phyloP scores from a whole-genome alignment of 768 basidiomycete species.

The Boletellus ananiceps region DNA sequence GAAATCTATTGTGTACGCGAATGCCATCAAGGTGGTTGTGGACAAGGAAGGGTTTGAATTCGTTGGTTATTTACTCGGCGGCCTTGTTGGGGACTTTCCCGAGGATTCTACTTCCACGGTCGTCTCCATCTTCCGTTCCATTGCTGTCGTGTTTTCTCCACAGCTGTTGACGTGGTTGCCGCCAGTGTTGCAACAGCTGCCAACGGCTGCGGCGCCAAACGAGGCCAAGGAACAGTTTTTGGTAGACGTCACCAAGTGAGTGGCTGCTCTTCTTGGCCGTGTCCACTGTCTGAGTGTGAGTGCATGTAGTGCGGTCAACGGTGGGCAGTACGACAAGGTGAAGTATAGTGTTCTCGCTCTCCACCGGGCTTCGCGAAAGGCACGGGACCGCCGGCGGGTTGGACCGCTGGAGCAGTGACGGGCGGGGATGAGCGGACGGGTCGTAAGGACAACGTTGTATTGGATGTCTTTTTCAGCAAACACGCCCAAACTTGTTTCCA shows the following conservation, averaged over 20 bases:
- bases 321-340: constrained; percentile 69
- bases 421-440: background rate
- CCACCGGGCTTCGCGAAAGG: constrained; percentile 70
- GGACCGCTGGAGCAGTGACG: constrained; percentile 27
- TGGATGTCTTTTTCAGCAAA: constrained; percentile 19
- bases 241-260: constrained; percentile 69
- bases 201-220: constrained; percentile 53
- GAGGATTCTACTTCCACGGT: constrained; percentile 75
- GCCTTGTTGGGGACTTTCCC: constrained; percentile 83
- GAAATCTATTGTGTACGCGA: constrained; percentile 58
- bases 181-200: constrained; percentile 64
- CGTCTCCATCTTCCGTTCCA: constrained; percentile 70
- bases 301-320: constrained; percentile 54
- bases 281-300: background rate
- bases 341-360: constrained; percentile 72
- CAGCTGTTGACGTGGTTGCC: constrained; percentile 73
- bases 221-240: constrained; percentile 71
- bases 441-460: background rate
- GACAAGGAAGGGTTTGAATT: constrained; percentile 72
- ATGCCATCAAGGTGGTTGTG: constrained; percentile 56
- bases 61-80: constrained; percentile 62
- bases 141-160: constrained; percentile 62
- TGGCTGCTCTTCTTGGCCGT: constrained; percentile 11
- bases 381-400: constrained; percentile 55
- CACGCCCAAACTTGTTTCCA: constrained; percentile 22